A percentile compares a stretch with the other conserved stretches of the same genome.
Conservation (phyloP, 2,329 filamentous ascomycete genomes). For the Xylariaceae sp. region DNA sequence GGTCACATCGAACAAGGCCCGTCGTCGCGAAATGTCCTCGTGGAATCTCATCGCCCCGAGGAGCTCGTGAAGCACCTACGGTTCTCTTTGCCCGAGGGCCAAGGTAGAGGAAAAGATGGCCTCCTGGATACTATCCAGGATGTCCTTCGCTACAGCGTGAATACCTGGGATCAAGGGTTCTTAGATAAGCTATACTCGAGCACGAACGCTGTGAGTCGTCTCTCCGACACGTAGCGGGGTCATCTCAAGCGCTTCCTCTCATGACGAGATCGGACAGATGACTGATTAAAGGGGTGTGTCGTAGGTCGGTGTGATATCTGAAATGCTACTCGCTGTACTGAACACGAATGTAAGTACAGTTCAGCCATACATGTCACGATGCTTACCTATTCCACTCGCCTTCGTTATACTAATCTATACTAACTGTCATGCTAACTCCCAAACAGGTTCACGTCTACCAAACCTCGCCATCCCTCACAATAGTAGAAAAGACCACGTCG, state of each 20-base stretch:
- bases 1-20: slow-evolving; percentile 54
- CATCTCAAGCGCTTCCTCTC: neutral
- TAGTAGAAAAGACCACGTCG: slow-evolving; percentile 86
- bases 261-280: neutral
- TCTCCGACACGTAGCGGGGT: neutral
- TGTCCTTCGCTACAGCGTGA: slow-evolving; percentile 85
- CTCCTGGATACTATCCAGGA: slow-evolving; percentile 73
- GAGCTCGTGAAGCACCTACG: slow-evolving; percentile 62
- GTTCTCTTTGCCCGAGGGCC: slow-evolving; percentile 62
- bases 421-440: slow-evolving; percentile 12
- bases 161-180: slow-evolving; percentile 98
- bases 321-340: slow-evolving; percentile 81
- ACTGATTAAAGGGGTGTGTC: neutral
- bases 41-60: slow-evolving; percentile 67
- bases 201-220: slow-evolving; percentile 73
- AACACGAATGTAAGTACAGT: slow-evolving; percentile 79
- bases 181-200: slow-evolving; percentile 94
- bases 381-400: neutral
- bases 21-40: slow-evolving; percentile 62
- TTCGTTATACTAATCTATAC: slow-evolving; percentile 42
- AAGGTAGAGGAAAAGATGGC: slow-evolving; percentile 72
- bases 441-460: slow-evolving; percentile 83
- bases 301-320: slow-evolving; percentile 80
- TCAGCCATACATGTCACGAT: neutral
- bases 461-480: slow-evolving; percentile 85